Evolutionary conservation across 2,329 filamentous ascomycete species (phyloP).

Genomic region (Penicillium sp.): DNA sequence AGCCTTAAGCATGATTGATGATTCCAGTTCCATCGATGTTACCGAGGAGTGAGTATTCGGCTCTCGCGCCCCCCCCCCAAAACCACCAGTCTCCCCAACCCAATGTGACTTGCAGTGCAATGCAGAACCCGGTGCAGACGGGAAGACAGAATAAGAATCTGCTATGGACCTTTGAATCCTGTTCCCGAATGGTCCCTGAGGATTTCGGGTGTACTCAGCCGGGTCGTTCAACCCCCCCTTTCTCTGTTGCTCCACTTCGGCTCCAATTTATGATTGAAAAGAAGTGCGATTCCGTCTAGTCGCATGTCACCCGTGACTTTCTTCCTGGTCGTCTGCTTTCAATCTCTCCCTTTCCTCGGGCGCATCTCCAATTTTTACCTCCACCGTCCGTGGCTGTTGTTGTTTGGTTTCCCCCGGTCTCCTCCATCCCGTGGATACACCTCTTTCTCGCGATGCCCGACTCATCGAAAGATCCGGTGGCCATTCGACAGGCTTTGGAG

Average conservation of each 20-base stretch:
- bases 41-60: too few relatives aligned
- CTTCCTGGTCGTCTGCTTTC: slow-evolving; percentile 5
- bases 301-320: slow-evolving; percentile 16
- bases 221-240: slow-evolving; percentile 8
- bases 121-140: too few relatives aligned
- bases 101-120: too few relatives aligned
- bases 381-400: slow-evolving; percentile 4
- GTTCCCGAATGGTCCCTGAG: slow-evolving; percentile 12
- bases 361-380: slow-evolving; percentile 1
- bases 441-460: slow-evolving; percentile 25
- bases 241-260: slow-evolving; percentile 20
- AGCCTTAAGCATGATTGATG: slow-evolving; percentile 6
- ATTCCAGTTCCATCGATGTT: too few relatives aligned
- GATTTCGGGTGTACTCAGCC: slow-evolving; percentile 16
- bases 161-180: neutral
- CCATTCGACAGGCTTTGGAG: slow-evolving; percentile 64
- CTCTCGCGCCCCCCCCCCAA: neutral
- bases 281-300: slow-evolving; percentile 13
- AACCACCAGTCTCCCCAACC: too few relatives aligned
- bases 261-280: slow-evolving; percentile 20
- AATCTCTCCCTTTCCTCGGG: neutral
- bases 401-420: neutral
- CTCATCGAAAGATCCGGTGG: slow-evolving; percentile 32
- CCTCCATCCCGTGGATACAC: neutral
- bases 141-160: slow-evolving; percentile 5